These are phyloP conservation scores for Talaromyces pinophilus DNA, from an alignment of 2,329 filamentous ascomycete genomes.

Conservation along the genomic window DNA sequence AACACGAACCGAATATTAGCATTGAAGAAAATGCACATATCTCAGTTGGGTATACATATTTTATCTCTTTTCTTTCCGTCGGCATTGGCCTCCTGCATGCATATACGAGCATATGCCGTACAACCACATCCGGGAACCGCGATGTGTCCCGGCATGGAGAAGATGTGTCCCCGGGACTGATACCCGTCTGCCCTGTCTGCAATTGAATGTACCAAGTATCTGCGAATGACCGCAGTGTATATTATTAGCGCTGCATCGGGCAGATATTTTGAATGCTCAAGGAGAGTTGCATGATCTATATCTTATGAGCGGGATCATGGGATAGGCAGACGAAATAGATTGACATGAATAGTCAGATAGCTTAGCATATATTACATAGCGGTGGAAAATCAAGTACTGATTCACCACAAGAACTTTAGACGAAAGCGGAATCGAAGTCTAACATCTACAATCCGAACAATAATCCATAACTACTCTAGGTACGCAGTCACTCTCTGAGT, in stretches of 20 bases:
- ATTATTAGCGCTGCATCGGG: not conserved
- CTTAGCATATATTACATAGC: not conserved
- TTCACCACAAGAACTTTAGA: not conserved
- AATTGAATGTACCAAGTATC: not conserved
- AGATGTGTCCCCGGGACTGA: not conserved
- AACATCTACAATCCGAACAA: not conserved
- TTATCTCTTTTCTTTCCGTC: not conserved
- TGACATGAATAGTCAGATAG: not conserved
- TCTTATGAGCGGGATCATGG: not conserved
- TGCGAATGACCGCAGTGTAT: not conserved
- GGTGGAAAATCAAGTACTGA: not conserved
- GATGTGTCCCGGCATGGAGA: not conserved
- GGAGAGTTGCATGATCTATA: not conserved
- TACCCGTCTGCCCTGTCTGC: not conserved
- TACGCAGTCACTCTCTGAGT: not conserved
- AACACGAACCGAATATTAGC: not conserved
- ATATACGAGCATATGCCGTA: not conserved
- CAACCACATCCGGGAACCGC: not conserved
- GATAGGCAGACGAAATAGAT: not conserved
- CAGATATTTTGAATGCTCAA: not conserved
- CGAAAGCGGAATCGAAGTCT: not conserved
- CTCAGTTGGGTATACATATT: not conserved
- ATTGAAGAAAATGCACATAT: not conserved
- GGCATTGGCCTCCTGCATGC: not conserved
- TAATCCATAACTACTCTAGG: not conserved